phyloP scores from a whole-genome alignment of 305 asterid species.

The Fraxinus nigra region DNA sequence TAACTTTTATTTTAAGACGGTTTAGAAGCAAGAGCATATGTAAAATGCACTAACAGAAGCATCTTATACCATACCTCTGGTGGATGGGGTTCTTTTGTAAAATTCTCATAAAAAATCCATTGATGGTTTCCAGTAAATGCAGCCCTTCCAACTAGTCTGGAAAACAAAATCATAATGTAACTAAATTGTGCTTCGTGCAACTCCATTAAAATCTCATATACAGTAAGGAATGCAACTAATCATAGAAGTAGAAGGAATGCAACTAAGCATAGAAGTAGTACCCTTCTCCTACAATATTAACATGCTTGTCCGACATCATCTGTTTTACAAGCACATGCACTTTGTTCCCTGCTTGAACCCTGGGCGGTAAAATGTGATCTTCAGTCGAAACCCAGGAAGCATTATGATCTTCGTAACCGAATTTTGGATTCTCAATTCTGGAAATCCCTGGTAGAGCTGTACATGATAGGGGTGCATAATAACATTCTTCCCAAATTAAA shows the following conservation, averaged over 20 bases:
- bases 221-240: slow-evolving; percentile 4
- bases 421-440: slow-evolving; percentile 30
- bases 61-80: slow-evolving; percentile 49
- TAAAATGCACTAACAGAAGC: not conserved
- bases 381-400: slow-evolving; percentile 34
- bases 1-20: not conserved
- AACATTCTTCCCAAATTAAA: slow-evolving; percentile 76
- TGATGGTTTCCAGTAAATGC: slow-evolving; percentile 67
- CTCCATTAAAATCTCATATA: not conserved
- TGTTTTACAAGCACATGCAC: slow-evolving; percentile 52
- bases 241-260: not conserved
- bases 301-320: slow-evolving; percentile 64
- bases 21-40: not conserved
- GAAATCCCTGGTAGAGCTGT: slow-evolving; percentile 25
- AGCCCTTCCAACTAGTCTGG: slow-evolving; percentile 67
- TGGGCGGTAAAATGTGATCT: slow-evolving; percentile 28
- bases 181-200: slow-evolving; percentile 1
- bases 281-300: slow-evolving; percentile 71
- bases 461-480: slow-evolving; percentile 35
- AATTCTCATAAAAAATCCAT: slow-evolving; percentile 56
- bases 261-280: slow-evolving; percentile 21
- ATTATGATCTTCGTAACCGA: slow-evolving; percentile 32
- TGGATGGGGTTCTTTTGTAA: slow-evolving; percentile 42
- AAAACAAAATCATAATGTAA: slow-evolving; percentile 16
- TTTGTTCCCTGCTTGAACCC: slow-evolving; percentile 36